phyloP scores from a whole-genome alignment of 2,329 filamentous ascomycete genomes.

The Claviceps fusiformis region DNA sequence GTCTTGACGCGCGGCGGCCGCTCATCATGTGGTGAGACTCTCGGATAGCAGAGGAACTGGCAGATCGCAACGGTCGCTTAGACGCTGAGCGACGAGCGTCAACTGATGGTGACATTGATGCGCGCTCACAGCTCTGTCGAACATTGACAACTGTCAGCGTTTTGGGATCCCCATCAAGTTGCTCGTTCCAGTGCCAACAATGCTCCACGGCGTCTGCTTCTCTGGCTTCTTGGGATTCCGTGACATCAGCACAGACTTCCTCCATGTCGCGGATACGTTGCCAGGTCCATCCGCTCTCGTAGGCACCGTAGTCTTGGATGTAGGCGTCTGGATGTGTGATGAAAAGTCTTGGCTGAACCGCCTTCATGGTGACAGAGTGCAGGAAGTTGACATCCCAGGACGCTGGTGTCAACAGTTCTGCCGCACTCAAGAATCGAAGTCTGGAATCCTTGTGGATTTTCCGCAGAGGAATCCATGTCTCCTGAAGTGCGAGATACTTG shows the following conservation, averaged over 20 bases:
- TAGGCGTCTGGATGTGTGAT: constrained; percentile 66
- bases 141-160: constrained; percentile 29
- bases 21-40: constrained; percentile 26
- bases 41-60: constrained; percentile 20
- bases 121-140: constrained; percentile 26
- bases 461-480: constrained; percentile 60
- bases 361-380: constrained; percentile 59
- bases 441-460: constrained; percentile 63
- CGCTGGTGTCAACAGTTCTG: constrained; percentile 60
- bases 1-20: constrained; percentile 28
- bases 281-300: constrained; percentile 55
- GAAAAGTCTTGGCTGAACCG: constrained; percentile 54
- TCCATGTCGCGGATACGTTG: constrained; percentile 50
- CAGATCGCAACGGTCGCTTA: constrained; percentile 14
- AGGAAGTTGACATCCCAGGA: constrained; percentile 62
- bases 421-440: constrained; percentile 54
- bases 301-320: constrained; percentile 45
- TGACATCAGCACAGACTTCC: constrained; percentile 36
- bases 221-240: constrained; percentile 32
- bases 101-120: constrained; percentile 24
- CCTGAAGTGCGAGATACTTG: constrained; percentile 47
- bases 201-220: constrained; percentile 50
- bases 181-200: constrained; percentile 55
- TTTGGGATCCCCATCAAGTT: constrained; percentile 44
- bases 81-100: constrained; percentile 18